phyloP scores from a whole-genome alignment of 2,329 filamentous ascomycete species.

The Colletotrichum falcatum region DNA sequence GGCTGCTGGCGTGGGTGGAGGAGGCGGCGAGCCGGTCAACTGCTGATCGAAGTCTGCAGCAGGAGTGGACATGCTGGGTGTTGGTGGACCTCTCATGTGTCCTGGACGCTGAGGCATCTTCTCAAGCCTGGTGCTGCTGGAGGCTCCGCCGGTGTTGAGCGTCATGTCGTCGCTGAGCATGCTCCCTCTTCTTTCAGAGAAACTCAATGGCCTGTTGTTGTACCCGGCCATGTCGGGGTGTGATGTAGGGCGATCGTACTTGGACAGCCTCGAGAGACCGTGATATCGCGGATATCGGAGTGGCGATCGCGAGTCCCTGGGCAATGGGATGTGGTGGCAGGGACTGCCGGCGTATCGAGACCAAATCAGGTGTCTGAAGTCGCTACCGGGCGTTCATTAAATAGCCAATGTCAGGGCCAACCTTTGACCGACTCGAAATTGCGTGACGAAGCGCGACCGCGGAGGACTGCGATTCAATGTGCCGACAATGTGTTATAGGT shows the following conservation, averaged over 20 bases:
- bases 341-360: background rate
- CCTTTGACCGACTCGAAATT: background rate
- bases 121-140: constrained; percentile 61
- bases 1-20: constrained; percentile 73
- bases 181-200: constrained; percentile 72
- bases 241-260: background rate
- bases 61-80: constrained; percentile 74
- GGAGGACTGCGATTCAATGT: background rate
- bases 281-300: background rate
- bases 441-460: background rate
- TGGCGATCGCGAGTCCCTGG: background rate
- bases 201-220: constrained; percentile 63
- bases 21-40: constrained; percentile 71
- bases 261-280: background rate
- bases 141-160: constrained; percentile 61
- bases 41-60: constrained; percentile 73
- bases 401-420: background rate
- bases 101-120: constrained; percentile 64
- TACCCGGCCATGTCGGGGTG: constrained; percentile 56
- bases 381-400: constrained; percentile 30
- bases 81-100: constrained; percentile 69
- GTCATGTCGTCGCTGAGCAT: constrained; percentile 68
- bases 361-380: constrained; percentile 4
- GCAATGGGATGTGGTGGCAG: background rate
- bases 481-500: background rate